Evolutionary conservation across 2,329 filamentous ascomycete genomes (phyloP).

Genomic region (Teratosphaeria viscida): DNA sequence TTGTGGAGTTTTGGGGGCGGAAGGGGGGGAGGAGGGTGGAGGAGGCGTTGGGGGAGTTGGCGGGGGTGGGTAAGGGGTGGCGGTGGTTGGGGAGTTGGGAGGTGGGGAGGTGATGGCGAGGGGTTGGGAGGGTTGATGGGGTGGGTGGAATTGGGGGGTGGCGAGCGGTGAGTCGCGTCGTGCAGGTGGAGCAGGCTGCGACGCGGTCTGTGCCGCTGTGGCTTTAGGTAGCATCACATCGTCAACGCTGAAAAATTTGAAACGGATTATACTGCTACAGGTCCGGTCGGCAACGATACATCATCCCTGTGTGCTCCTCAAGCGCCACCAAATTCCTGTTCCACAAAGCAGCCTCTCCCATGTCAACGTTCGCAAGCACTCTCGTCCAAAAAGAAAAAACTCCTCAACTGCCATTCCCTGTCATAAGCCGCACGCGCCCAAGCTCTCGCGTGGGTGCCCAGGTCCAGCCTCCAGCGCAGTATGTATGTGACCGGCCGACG

Average conservation of each 20-base stretch:
- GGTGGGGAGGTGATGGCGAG: background rate
- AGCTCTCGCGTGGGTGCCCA: background rate
- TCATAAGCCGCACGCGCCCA: background rate
- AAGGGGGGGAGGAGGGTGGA: slow-evolving; percentile 44
- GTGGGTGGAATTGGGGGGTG: background rate
- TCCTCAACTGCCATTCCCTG: slow-evolving; percentile 3
- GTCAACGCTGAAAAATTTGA: background rate
- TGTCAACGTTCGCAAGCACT: background rate
- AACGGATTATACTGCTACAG: slow-evolving; percentile 6
- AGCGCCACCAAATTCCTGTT: background rate
- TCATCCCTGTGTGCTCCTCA: background rate
- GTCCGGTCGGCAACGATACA: background rate
- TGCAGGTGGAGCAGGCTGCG: no score
- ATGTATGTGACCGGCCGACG: background rate
- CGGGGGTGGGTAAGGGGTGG: slow-evolving; percentile 48
- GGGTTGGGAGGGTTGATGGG: background rate
- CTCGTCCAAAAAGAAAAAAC: background rate
- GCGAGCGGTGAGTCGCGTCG: no score
- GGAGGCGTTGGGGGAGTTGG: slow-evolving; percentile 49
- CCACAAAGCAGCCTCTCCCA: background rate
- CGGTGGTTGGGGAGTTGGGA: slow-evolving; percentile 41
- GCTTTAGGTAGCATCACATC: no score
- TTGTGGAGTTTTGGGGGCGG: slow-evolving; percentile 75
- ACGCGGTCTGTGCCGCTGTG: no score
- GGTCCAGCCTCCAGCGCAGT: background rate